Percentiles rank a stretch among this genome's conserved stretches.
Evolutionary conservation across 495 filamentous ascomycete genomes (phyloP).

Genomic region (Darksidea phi): DNA sequence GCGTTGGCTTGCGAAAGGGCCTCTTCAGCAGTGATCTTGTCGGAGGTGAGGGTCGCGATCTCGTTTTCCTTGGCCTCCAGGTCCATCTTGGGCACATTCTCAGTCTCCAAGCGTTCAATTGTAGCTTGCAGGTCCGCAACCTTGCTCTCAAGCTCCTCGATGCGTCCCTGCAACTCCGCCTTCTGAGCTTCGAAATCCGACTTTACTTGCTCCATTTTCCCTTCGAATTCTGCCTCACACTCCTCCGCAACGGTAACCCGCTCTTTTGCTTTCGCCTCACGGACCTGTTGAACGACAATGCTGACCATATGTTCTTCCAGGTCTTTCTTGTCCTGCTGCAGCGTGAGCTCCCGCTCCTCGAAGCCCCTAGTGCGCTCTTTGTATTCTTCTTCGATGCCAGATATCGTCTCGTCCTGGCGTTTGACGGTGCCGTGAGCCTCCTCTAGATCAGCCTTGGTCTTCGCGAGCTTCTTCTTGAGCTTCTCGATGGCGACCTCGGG

Average conservation of each 20-base stretch:
- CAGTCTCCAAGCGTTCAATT: constrained; percentile 1
- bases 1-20: constrained; percentile 5
- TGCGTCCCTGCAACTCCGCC: not conserved
- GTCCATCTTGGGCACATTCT: constrained; percentile 2
- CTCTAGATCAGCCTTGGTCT: constrained; percentile 54
- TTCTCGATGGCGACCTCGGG: constrained; percentile 42
- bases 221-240: constrained; percentile 16
- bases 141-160: constrained; percentile 8
- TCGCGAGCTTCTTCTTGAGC: constrained; percentile 56
- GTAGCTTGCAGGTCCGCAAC: not conserved
- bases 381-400: constrained; percentile 20
- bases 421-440: constrained; percentile 52
- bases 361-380: constrained; percentile 15
- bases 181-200: constrained; percentile 10
- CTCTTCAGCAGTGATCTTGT: constrained; percentile 11
- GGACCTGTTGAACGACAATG: constrained; percentile 37
- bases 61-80: constrained; percentile 9
- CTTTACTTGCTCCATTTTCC: not conserved
- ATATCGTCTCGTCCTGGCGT: constrained; percentile 25
- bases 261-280: constrained; percentile 32
- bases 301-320: constrained; percentile 37
- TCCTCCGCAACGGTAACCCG: constrained; percentile 21
- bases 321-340: constrained; percentile 28
- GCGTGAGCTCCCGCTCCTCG: constrained; percentile 21
- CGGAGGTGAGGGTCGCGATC: constrained; percentile 11